These are phyloP conservation scores for Ogataea saltuana DNA, from an alignment of 805 yeast species.

Conservation along the genomic window DNA sequence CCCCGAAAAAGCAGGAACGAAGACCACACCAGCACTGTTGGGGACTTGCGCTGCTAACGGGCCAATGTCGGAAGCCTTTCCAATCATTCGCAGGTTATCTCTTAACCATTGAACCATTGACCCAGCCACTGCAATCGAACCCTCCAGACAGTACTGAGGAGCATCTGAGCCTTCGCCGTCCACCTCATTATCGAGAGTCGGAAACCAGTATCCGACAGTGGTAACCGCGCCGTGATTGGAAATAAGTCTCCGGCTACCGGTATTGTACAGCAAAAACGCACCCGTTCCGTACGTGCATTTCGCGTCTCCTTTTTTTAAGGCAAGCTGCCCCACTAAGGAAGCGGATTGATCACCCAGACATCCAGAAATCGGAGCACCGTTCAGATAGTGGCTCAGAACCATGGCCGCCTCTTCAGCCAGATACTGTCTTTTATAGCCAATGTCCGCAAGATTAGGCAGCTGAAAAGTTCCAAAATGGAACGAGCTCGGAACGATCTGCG, in stretches of 20 bases:
- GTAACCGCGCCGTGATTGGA: conserved; percentile 83
- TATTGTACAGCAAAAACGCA: conserved; percentile 84
- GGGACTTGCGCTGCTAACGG: conserved; percentile 82
- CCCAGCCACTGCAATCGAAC: conserved; percentile 96
- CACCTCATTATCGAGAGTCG: conserved; percentile 49
- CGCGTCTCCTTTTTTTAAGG: conserved; percentile 79
- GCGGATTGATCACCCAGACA: conserved; percentile 95
- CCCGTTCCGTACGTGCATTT: conserved; percentile 98
- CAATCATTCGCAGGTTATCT: conserved; percentile 82
- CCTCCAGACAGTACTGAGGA: conserved; percentile 90
- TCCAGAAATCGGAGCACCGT: conserved; percentile 77
- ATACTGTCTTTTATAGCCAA: conserved; percentile 15
- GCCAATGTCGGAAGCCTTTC: conserved; percentile 82
- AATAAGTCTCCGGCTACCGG: conserved; percentile 71
- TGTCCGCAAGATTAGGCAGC: conserved; percentile 50
- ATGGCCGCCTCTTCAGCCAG: conserved; percentile 45
- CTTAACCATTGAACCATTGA: conserved; percentile 92
- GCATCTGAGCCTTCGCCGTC: conserved; percentile 40
- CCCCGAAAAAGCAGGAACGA: conserved; percentile 94
- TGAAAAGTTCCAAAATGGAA: conserved; percentile 74
- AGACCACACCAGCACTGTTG: conserved; percentile 87
- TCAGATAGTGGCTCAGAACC: conserved; percentile 46
- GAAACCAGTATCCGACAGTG: conserved; percentile 90
- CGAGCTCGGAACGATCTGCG: conserved; percentile 77
- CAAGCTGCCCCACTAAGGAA: conserved; percentile 90